Conservation (phyloP, 129 eudicot genomes). For the Tagetes patula region DNA sequence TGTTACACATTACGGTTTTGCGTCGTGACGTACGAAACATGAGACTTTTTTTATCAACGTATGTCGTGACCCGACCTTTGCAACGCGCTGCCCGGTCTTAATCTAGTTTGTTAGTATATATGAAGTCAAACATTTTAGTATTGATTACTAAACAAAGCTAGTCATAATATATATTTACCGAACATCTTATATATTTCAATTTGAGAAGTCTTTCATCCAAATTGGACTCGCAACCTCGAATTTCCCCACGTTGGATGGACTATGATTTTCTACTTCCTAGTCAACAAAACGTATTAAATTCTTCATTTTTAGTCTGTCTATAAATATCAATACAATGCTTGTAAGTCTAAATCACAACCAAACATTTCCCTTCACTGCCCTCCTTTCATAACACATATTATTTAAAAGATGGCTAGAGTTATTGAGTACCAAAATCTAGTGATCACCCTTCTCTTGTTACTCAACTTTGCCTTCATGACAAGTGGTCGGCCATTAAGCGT, state of each 20-base stretch:
- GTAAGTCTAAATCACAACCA: slow-evolving; percentile 12
- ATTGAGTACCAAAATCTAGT: not conserved
- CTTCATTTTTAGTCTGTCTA: not conserved
- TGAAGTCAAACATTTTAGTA: no score
- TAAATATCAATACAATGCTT: slow-evolving; percentile 31
- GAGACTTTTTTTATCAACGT: no score
- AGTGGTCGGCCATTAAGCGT: slow-evolving; percentile 24
- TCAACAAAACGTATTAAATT: slow-evolving; percentile 24
- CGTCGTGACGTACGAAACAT: no score
- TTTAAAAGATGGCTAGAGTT: slow-evolving; percentile 19
- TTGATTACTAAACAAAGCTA: no score
- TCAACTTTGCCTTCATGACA: slow-evolving; percentile 20
- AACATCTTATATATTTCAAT: no score
- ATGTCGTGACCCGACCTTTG: no score
- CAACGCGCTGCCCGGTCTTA: no score
- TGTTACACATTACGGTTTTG: no score
- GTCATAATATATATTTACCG: no score
- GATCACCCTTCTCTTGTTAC: slow-evolving; percentile 25
- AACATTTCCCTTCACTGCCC: not conserved
- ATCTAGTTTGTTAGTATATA: no score
- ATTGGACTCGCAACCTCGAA: slow-evolving; percentile 33
- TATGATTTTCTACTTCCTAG: slow-evolving; percentile 21
- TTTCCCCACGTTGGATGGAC: slow-evolving; percentile 27
- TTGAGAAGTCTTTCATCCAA: not conserved
- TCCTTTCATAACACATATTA: slow-evolving; percentile 10